phyloP scores from a whole-genome alignment of 2,329 filamentous ascomycete genomes.

The Neofusicoccum parvum region DNA sequence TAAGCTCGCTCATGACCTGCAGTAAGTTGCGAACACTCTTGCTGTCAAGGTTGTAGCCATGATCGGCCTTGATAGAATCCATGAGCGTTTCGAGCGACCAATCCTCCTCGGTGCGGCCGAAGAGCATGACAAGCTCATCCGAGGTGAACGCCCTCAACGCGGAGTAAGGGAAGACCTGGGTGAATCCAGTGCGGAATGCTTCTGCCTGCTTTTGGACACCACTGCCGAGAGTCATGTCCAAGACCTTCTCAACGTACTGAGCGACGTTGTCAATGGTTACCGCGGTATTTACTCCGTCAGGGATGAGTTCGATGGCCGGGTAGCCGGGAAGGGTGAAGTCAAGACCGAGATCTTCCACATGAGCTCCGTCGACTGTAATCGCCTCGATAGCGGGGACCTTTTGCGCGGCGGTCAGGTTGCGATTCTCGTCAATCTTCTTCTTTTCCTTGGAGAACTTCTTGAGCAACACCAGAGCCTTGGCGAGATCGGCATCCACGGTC shows the following conservation, averaged over 20 bases:
- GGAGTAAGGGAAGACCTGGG: conserved; percentile 93
- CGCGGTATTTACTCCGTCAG: conserved; percentile 70
- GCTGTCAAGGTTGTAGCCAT: conserved; percentile 98
- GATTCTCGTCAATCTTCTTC: conserved; percentile 76
- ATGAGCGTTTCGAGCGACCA: conserved; percentile 97
- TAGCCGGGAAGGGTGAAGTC: conserved; percentile 97
- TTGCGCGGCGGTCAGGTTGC: conserved; percentile 64
- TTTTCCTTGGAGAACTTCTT: conserved; percentile 86
- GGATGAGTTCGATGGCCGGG: conserved; percentile 78
- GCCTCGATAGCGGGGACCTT: conserved; percentile 71
- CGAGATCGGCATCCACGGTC: conserved; percentile 82
- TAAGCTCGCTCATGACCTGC: conserved; percentile 90
- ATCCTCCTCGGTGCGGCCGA: conserved; percentile 90
- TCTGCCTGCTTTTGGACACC: conserved; percentile 89
- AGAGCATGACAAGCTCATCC: conserved; percentile 90
- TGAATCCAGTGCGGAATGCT: conserved; percentile 88
- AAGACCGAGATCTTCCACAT: conserved; percentile 82
- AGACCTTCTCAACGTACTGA: conserved; percentile 81
- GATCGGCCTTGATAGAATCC: conserved; percentile 98
- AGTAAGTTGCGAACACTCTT: conserved; percentile 90
- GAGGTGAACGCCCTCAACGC: conserved; percentile 92
- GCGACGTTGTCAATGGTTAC: conserved; percentile 94
- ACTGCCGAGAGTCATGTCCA: conserved; percentile 86
- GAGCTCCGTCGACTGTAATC: conserved; percentile 74
- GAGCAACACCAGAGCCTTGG: conserved; percentile 80